Conservation (phyloP, 2,329 filamentous ascomycete species). For the Penicillium sp. region DNA sequence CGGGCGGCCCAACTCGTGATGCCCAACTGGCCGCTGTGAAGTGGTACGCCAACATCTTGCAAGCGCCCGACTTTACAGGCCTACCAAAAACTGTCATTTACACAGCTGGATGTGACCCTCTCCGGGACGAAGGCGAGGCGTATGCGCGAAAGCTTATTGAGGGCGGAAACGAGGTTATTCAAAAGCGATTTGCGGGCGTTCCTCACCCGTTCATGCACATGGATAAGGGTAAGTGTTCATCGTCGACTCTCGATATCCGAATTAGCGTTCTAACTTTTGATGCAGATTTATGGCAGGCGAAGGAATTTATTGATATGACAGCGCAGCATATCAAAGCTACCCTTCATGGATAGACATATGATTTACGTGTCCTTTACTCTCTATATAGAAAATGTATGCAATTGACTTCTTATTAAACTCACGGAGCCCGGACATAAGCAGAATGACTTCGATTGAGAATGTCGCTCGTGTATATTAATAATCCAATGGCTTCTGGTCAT, state of each 20-base stretch:
- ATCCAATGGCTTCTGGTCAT: too few relatives aligned
- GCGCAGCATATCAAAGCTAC: conserved; percentile 23
- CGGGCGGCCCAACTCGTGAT: conserved; percentile 16
- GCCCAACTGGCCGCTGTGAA: conserved; percentile 29
- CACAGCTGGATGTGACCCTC: conserved; percentile 51
- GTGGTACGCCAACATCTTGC: conserved; percentile 41
- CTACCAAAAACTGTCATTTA: conserved; percentile 48
- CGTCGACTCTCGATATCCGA: not conserved
- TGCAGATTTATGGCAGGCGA: conserved; percentile 33
- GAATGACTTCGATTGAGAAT: too few relatives aligned
- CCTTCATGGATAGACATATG: conserved; percentile 12
- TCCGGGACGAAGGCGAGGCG: conserved; percentile 56
- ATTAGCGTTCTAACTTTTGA: not conserved
- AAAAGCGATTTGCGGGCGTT: conserved; percentile 53
- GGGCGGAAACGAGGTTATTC: conserved; percentile 51
- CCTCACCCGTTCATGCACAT: conserved; percentile 59
- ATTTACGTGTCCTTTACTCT: not conserved
- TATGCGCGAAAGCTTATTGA: conserved; percentile 50
- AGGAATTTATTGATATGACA: conserved; percentile 34
- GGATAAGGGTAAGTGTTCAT: conserved; percentile 34
- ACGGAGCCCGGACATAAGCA: too few relatives aligned
- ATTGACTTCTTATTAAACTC: not conserved
- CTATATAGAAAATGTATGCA: not conserved
- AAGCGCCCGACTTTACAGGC: conserved; percentile 39
- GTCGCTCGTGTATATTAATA: too few relatives aligned